Evolutionary conservation across 805 yeast species (phyloP).

Genomic region (Nakazawaea holstii): DNA sequence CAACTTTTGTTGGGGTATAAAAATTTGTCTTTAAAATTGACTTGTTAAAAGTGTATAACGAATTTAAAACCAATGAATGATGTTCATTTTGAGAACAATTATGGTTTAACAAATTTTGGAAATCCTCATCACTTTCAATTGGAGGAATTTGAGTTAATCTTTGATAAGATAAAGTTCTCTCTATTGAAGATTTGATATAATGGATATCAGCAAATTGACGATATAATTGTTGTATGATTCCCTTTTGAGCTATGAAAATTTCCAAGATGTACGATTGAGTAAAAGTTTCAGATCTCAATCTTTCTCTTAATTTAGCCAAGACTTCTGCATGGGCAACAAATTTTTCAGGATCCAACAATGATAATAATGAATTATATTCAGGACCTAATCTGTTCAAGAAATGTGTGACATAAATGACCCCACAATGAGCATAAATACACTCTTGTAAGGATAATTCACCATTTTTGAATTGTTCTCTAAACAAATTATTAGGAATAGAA

Average conservation of each 20-base stretch:
- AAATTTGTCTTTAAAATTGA: conserved; percentile 90
- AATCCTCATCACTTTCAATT: conserved; percentile 69
- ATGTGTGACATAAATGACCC: conserved; percentile 87
- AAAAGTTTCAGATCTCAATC: conserved; percentile 89
- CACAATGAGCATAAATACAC: conserved; percentile 90
- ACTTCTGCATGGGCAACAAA: conserved; percentile 70
- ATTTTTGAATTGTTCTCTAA: conserved; percentile 64
- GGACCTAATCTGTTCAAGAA: conserved; percentile 92
- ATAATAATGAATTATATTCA: conserved; percentile 68
- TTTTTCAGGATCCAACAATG: conserved; percentile 56
- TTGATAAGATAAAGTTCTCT: conserved; percentile 80
- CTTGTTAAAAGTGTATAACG: conserved; percentile 79
- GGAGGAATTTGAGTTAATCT: conserved; percentile 75
- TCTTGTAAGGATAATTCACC: conserved; percentile 90
- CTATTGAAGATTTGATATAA: conserved; percentile 66
- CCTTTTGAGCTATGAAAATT: conserved; percentile 64
- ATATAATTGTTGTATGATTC: conserved; percentile 75
- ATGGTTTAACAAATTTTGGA: conserved; percentile 58
- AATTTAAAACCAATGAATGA: conserved; percentile 72
- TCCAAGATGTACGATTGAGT: conserved; percentile 80
- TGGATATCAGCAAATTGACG: conserved; percentile 90
- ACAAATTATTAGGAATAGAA: conserved; percentile 84
- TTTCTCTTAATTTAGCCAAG: conserved; percentile 72
- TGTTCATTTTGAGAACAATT: conserved; percentile 78
- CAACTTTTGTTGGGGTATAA: conserved; percentile 90